Evolutionary conservation across 495 filamentous ascomycete species (phyloP).

Genomic region (Penicillium riverlandense): DNA sequence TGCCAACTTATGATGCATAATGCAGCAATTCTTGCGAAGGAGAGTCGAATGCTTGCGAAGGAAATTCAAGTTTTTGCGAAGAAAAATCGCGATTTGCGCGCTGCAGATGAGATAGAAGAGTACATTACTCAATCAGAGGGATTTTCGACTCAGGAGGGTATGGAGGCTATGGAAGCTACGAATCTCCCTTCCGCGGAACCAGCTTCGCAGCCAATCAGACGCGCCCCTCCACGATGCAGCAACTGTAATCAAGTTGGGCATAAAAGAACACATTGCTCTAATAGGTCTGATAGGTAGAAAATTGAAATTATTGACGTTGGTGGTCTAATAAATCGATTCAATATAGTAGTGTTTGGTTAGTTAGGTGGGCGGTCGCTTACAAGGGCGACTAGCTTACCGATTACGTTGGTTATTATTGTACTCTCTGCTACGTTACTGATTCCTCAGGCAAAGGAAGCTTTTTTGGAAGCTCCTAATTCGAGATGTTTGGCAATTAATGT

Average conservation of each 20-base stretch:
- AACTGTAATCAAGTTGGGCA: neutral
- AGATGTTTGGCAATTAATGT: no score
- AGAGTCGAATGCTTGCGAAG: no score
- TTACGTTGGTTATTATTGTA: no score
- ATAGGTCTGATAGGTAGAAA: no score
- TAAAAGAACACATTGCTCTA: neutral
- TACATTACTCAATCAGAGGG: neutral
- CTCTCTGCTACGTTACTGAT: no score
- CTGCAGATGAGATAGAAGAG: neutral
- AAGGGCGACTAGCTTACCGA: no score
- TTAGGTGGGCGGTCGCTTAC: no score
- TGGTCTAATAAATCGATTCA: no score
- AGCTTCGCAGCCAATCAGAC: neutral
- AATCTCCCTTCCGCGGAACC: neutral
- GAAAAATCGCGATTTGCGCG: neutral
- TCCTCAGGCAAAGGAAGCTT: no score
- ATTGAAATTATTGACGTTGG: no score
- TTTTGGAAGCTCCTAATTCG: no score
- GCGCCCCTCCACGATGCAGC: neutral
- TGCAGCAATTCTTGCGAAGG: neutral
- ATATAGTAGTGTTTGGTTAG: no score
- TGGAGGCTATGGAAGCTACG: neutral
- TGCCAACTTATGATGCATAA: neutral
- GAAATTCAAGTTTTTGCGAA: slow-evolving; percentile 1
- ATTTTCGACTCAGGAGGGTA: neutral